A percentile compares a stretch with the other conserved stretches of the same genome.
Evolutionary conservation across 352 stramenopile species (phyloP).

Genomic region (Pythium sp.): DNA sequence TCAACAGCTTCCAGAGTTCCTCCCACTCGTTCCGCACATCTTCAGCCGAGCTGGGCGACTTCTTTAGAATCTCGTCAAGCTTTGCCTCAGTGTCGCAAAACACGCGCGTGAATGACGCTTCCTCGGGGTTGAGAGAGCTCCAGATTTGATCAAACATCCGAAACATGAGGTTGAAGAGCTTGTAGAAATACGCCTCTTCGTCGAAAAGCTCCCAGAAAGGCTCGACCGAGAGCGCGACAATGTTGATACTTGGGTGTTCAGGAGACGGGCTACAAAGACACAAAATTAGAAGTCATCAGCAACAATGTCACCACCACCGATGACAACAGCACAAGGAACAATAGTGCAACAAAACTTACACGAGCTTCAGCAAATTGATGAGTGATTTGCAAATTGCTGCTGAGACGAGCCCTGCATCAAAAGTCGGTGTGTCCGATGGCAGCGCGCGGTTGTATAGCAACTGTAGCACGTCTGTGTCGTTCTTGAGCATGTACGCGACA

Average conservation of each 20-base stretch:
- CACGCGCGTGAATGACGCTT: conserved; percentile 75
- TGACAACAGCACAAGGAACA: background rate
- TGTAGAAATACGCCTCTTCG: conserved; percentile 75
- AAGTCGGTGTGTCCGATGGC: conserved; percentile 53
- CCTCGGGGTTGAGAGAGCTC: conserved; percentile 52
- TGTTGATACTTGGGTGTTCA: conserved; percentile 65
- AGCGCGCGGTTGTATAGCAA: conserved; percentile 53
- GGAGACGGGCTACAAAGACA: conserved; percentile 37
- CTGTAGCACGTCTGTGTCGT: conserved; percentile 38
- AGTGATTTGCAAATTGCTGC: conserved; percentile 71
- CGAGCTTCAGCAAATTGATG: conserved; percentile 68
- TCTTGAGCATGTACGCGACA: conserved; percentile 67
- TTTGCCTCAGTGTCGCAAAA: conserved; percentile 73
- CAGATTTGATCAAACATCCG: conserved; percentile 76
- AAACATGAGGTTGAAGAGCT: conserved; percentile 75
- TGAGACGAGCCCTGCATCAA: conserved; percentile 64
- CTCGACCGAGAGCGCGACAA: conserved; percentile 71
- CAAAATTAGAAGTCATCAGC: background rate
- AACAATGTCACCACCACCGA: background rate
- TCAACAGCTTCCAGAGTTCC: conserved; percentile 36
- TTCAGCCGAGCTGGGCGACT: conserved; percentile 51
- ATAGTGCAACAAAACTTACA: conserved; percentile 37
- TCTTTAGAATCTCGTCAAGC: conserved; percentile 68
- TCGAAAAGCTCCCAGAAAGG: conserved; percentile 85
- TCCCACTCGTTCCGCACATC: conserved; percentile 69